Evolutionary conservation across 2,329 filamentous ascomycete species (phyloP), one percentile per base, ranked within the genome.

Genomic region (Fusarium verrucosum): DNA sequence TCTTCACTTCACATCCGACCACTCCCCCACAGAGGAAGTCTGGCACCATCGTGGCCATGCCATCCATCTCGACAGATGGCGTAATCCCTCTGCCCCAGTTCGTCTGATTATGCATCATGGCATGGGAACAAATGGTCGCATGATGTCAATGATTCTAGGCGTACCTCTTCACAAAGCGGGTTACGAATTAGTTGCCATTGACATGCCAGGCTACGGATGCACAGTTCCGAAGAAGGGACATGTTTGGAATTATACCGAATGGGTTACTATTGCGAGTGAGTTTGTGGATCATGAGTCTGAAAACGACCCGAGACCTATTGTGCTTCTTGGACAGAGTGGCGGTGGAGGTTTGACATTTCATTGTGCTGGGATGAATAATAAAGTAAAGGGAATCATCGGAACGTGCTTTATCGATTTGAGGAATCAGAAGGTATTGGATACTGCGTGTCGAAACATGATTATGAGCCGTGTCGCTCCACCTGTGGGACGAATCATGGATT

Each of bases 381-480:
- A 17, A 3, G 44, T 59, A 1, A 59, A 30, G 7, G 56, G 56
- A 0, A 41, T 59, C 3, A 22, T 59, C 4, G 54, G 56, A 0
- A 59, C 60, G 46, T 52, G 37, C 0, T 60, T 60, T 16, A 60
- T 60, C 33, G 54, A 60, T n/a, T 59, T 60, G 57, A 41, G 54
- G 2, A 60, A 59, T 1, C 46, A 19, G 7, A 5, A 11, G 4
- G 57, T 60, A 0, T 10, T 23, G 1, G 57, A 59, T 1, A 23
- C 6, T 1, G 28, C 54, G 3, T 59, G 54, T 10, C 54, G 57
- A 1, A 60, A 60, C 17, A 14, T 59, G 4, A 6, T 60, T 3
- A 60, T 59, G 26, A 60, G 57, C 2, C 54, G 54, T 2, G 9
- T 60, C 1, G 45, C 54, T 1, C 23, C n/a, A 1, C 57, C 46